These are phyloP conservation scores for Suaeda aralocaspica DNA, from an alignment of 148 eudicot genomes.

Conservation along the genomic window DNA sequence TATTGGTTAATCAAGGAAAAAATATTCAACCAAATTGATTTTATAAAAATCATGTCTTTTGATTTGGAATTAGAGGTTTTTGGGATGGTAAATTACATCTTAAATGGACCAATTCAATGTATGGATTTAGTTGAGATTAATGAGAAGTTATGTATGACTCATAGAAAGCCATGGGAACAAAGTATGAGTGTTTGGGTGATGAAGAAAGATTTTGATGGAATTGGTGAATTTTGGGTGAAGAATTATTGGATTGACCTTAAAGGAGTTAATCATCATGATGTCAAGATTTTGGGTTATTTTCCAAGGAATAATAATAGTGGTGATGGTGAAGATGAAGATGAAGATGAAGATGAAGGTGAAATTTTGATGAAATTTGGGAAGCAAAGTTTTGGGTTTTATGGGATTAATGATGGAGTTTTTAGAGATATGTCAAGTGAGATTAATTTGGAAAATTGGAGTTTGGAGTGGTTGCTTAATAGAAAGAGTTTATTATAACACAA, in stretches of 20 bases:
- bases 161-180: slow-evolving; percentile 37
- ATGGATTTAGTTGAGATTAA: slow-evolving; percentile 33
- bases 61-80: slow-evolving; percentile 26
- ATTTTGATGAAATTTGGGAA: slow-evolving; percentile 36
- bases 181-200: slow-evolving; percentile 40
- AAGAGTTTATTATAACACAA: slow-evolving; percentile 9
- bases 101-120: slow-evolving; percentile 38
- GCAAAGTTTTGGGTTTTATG: slow-evolving; percentile 26
- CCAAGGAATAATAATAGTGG: background rate
- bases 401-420: slow-evolving; percentile 19
- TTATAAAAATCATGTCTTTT: slow-evolving; percentile 35
- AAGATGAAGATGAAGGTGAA: slow-evolving; percentile 28
- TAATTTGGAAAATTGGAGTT: slow-evolving; percentile 15
- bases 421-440: slow-evolving; percentile 18
- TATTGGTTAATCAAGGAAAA: slow-evolving; percentile 37
- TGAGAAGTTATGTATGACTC: slow-evolving; percentile 32
- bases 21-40: slow-evolving; percentile 30
- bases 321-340: background rate
- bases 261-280: slow-evolving; percentile 34
- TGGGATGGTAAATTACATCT: slow-evolving; percentile 30
- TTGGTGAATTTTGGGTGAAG: slow-evolving; percentile 28
- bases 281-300: slow-evolving; percentile 36
- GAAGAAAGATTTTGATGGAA: slow-evolving; percentile 22
- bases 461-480: slow-evolving; percentile 28
- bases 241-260: slow-evolving; percentile 32